Conservation (phyloP, 345 rosid genomes). For the Fremontodendron californicum region DNA sequence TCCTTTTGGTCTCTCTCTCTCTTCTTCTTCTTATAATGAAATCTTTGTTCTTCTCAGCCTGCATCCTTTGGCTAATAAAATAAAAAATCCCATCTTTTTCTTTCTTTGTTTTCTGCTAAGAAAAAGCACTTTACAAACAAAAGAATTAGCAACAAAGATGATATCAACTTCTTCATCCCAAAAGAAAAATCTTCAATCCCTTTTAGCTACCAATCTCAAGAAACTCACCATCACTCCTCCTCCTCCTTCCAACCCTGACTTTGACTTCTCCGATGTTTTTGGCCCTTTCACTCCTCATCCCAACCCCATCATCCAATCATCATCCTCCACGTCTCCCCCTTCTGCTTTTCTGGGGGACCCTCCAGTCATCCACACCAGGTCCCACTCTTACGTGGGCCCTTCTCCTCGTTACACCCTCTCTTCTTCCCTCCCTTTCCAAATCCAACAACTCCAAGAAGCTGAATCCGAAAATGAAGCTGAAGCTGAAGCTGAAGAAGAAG, state of each 20-base stretch:
- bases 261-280: slow-evolving; percentile 57
- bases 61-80: slow-evolving; percentile 33
- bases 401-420: slow-evolving; percentile 62
- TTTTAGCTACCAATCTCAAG: slow-evolving; percentile 45
- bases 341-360: slow-evolving; percentile 36
- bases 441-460: slow-evolving; percentile 35
- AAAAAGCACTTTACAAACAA: not conserved
- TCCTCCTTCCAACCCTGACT: slow-evolving; percentile 29
- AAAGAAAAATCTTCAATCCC: slow-evolving; percentile 43
- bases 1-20: not conserved
- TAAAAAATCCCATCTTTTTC: too few relatives aligned
- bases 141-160: slow-evolving; percentile 12
- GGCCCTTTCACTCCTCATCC: slow-evolving; percentile 41
- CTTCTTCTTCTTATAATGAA: slow-evolving; percentile 22
- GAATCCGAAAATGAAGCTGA: slow-evolving; percentile 29
- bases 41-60: slow-evolving; percentile 19
- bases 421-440: slow-evolving; percentile 40
- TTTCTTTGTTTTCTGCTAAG: not conserved
- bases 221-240: slow-evolving; percentile 56
- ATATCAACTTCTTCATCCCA: slow-evolving; percentile 37
- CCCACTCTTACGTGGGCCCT: slow-evolving; percentile 76
- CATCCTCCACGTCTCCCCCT: slow-evolving; percentile 27
- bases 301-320: slow-evolving; percentile 18
- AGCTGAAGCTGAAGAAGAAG: not conserved
- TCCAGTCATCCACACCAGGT: slow-evolving; percentile 52